phyloP scores from a whole-genome alignment of 208 protist genomes.

The Leishmania martiniquensis region DNA sequence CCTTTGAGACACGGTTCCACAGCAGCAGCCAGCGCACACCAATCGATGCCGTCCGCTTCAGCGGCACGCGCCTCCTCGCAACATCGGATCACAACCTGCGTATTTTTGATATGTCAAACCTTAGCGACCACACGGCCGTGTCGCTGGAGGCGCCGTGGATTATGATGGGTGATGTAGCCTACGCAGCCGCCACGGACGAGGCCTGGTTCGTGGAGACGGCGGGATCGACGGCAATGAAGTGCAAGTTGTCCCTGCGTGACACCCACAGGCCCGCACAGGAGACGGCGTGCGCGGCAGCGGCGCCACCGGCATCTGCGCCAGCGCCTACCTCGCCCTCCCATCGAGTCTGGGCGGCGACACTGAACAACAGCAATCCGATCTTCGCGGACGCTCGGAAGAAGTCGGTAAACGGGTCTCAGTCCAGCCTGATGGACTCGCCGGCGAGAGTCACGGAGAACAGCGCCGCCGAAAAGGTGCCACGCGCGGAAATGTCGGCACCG shows the following conservation, averaged over 20 bases:
- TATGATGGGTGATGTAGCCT: constrained; percentile 66
- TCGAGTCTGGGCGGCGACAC: constrained; percentile 15
- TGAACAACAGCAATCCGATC: constrained; percentile 16
- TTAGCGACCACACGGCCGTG: constrained; percentile 40
- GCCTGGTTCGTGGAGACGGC: constrained; percentile 71
- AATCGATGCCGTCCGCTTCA: constrained; percentile 68
- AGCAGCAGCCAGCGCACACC: constrained; percentile 50
- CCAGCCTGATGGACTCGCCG: not conserved
- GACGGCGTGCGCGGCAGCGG: not conserved
- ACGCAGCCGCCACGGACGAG: constrained; percentile 63
- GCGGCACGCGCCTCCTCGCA: constrained; percentile 64
- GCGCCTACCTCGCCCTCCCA: not conserved
- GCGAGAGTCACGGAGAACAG: constrained; percentile 4
- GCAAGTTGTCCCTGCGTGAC: constrained; percentile 38
- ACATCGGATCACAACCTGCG: constrained; percentile 57
- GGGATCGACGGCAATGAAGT: constrained; percentile 47
- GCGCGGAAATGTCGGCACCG: not conserved
- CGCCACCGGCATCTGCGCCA: not conserved
- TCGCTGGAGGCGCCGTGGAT: constrained; percentile 66
- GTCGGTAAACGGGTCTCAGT: not conserved
- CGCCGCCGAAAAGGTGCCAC: not conserved
- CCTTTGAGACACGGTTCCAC: constrained; percentile 59
- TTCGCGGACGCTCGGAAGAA: constrained; percentile 10
- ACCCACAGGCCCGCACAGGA: not conserved
- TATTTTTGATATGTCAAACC: constrained; percentile 53